Conservation (phyloP, 2,329 filamentous ascomycete genomes). For the Penicillium sp. region DNA sequence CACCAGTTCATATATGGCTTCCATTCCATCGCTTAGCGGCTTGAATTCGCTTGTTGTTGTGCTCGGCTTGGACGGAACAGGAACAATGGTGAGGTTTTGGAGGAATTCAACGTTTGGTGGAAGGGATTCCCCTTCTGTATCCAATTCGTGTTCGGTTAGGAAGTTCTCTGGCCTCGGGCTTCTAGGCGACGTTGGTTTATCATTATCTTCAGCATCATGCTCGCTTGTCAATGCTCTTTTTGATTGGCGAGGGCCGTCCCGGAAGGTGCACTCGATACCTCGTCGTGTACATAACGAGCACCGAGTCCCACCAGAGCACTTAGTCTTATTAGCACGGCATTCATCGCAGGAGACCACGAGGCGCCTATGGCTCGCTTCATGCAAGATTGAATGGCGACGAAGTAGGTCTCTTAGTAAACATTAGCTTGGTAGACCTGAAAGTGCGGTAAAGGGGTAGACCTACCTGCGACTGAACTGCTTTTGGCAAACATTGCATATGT, state of each 20-base stretch:
- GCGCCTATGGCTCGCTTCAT: slow-evolving; percentile 6
- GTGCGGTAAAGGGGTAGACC: background rate
- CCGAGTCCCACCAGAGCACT: slow-evolving; percentile 7
- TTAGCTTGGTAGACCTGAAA: background rate
- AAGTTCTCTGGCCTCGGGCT: background rate
- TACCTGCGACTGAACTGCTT: slow-evolving; percentile 6
- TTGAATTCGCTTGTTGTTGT: background rate
- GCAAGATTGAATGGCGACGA: slow-evolving; percentile 7
- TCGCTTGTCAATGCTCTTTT: background rate
- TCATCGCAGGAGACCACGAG: slow-evolving; percentile 1
- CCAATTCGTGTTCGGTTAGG: background rate
- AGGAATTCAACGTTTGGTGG: slow-evolving; percentile 5
- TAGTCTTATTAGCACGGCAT: slow-evolving; percentile 11
- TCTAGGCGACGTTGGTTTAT: background rate
- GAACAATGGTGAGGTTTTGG: slow-evolving; percentile 1
- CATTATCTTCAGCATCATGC: background rate
- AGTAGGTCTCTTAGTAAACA: slow-evolving; percentile 3
- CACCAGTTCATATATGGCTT: slow-evolving; percentile 6
- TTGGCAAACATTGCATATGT: slow-evolving; percentile 6
- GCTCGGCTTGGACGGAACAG: background rate
- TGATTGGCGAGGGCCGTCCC: background rate
- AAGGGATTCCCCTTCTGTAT: background rate
- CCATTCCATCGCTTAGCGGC: background rate
- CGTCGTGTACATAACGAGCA: slow-evolving; percentile 7
- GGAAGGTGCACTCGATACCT: slow-evolving; percentile 1